Evolutionary conservation across 1,284 basidiomycete genomes (phyloP).

Genomic region (Ustilago shanxiensis): DNA sequence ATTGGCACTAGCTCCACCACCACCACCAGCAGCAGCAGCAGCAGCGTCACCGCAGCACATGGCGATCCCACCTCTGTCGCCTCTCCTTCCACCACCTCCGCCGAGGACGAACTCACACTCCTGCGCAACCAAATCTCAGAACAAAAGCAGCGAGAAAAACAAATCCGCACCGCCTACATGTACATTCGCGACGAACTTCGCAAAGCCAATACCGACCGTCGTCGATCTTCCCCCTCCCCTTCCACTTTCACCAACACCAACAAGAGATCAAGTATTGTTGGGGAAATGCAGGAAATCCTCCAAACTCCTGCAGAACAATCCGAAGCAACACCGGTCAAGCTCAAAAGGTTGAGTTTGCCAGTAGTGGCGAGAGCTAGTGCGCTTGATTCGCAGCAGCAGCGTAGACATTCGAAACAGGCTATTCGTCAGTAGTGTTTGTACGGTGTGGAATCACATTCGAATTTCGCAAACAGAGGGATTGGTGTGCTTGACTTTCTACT

Average conservation of each 20-base stretch:
- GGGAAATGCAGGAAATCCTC: neutral
- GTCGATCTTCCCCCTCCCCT: slow-evolving; percentile 19
- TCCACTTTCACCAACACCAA: neutral
- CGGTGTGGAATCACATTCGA: too few species aligned
- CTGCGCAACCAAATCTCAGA: slow-evolving; percentile 44
- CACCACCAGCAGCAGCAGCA: too few species aligned
- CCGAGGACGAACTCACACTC: slow-evolving; percentile 17
- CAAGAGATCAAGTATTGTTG: neutral
- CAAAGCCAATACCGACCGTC: slow-evolving; percentile 46
- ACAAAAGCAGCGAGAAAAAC: slow-evolving; percentile 52
- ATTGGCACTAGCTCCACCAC: neutral
- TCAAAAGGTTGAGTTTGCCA: slow-evolving; percentile 43
- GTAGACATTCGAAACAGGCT: too few species aligned
- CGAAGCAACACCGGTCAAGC: slow-evolving; percentile 22
- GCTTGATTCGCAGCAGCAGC: too few species aligned
- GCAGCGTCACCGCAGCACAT: too few species aligned
- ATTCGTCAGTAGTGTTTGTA: too few species aligned
- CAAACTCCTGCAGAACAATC: neutral
- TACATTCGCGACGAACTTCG: slow-evolving; percentile 60
- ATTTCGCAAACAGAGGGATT: too few species aligned
- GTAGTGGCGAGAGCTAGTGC: slow-evolving; percentile 17
- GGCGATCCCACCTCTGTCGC: slow-evolving; percentile 12
- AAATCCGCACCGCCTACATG: slow-evolving; percentile 60
- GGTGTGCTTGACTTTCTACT: too few species aligned
- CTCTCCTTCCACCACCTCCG: neutral